Percentiles rank a stretch among this genome's conserved stretches.
Conservation (phyloP, 2,329 filamentous ascomycete genomes). For the Tympanopsis confertula region DNA sequence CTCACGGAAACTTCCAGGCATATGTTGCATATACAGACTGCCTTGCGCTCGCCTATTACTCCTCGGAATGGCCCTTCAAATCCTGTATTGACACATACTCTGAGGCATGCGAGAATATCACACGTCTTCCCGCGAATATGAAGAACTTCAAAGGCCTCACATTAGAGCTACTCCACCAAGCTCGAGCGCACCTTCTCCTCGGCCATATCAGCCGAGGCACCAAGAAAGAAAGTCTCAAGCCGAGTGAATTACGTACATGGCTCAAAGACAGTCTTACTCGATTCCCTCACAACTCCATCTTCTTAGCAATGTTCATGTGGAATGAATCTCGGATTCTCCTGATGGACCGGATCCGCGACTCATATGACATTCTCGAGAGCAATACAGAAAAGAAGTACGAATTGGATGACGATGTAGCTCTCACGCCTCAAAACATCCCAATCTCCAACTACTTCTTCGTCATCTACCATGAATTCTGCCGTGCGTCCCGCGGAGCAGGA, state of each 20-base stretch:
- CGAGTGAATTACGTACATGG: conserved; percentile 27
- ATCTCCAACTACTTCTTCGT: conserved; percentile 33
- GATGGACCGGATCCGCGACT: conserved; percentile 64
- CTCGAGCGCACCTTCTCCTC: conserved; percentile 30
- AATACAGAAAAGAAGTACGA: conserved; percentile 27
- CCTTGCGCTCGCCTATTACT: conserved; percentile 33
- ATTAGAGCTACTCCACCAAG: conserved; percentile 36
- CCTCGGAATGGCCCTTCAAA: conserved; percentile 22
- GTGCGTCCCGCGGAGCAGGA: conserved; percentile 36
- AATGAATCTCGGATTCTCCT: conserved; percentile 62
- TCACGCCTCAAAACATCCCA: neutral
- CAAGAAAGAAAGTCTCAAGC: conserved; percentile 31
- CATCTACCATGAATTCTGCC: conserved; percentile 16
- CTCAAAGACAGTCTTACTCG: conserved; percentile 35
- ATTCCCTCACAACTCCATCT: conserved; percentile 68
- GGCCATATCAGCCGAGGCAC: conserved; percentile 24
- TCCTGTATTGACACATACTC: no score
- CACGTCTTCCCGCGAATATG: no score
- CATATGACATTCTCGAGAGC: conserved; percentile 45
- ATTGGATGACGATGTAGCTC: no score
- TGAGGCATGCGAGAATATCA: no score
- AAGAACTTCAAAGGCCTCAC: conserved; percentile 9
- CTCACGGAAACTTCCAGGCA: conserved; percentile 15
- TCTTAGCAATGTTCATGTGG: conserved; percentile 63
- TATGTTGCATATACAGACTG: conserved; percentile 32